These are phyloP conservation scores for Botrytis pseudocinerea DNA, from an alignment of 2,329 filamentous ascomycete species.

Conservation along the genomic window DNA sequence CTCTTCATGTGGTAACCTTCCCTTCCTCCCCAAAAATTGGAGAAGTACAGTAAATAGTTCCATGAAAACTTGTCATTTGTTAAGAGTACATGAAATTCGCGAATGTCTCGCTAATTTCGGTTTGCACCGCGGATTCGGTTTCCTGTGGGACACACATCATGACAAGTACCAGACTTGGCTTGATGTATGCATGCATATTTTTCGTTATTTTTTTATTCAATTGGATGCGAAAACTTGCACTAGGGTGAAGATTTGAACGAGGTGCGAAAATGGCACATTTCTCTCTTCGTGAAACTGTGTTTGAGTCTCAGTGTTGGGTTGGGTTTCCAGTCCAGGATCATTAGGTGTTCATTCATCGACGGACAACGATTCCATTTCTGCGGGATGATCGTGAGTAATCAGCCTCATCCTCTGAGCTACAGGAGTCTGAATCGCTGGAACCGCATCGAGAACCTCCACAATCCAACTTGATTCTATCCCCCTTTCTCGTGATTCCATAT, in stretches of 20 bases:
- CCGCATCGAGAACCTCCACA: constrained; percentile 88
- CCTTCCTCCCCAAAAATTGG: neutral
- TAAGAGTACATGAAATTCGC: constrained; percentile 11
- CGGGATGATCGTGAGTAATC: constrained; percentile 58
- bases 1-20: constrained; percentile 22
- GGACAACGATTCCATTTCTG: constrained; percentile 64
- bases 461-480: constrained; percentile 93
- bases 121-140: constrained; percentile 39
- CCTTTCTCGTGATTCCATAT: constrained; percentile 92
- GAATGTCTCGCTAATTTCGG: constrained; percentile 6
- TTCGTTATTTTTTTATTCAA: neutral
- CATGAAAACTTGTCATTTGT: constrained; percentile 19
- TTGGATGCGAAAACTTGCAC: constrained; percentile 25
- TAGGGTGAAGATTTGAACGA: constrained; percentile 23
- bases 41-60: neutral
- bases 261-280: constrained; percentile 6
- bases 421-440: constrained; percentile 69
- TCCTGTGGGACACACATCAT: constrained; percentile 31
- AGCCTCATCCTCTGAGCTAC: constrained; percentile 65
- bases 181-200: constrained; percentile 28
- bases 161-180: constrained; percentile 33
- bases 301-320: constrained; percentile 23
- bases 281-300: constrained; percentile 8
- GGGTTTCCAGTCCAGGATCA: constrained; percentile 21
- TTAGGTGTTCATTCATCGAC: constrained; percentile 35